phyloP scores from a whole-genome alignment of 192 early-diverging fungal species.

The Rhizophlyctis rosea region DNA sequence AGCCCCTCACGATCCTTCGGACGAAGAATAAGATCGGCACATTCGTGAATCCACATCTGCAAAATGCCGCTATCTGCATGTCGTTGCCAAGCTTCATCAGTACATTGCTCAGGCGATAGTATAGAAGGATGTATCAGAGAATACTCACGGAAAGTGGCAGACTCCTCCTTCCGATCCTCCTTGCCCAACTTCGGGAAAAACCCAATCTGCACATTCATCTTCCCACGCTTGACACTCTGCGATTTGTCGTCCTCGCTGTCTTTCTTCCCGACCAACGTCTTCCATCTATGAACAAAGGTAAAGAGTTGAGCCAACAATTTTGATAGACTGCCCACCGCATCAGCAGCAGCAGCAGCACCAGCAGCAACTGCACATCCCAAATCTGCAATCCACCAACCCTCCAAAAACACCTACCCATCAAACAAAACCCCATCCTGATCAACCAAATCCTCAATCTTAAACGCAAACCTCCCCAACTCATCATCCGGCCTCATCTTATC shows the following conservation, averaged over 20 bases:
- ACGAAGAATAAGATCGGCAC: conserved; percentile 21
- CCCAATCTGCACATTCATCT: conserved; percentile 22
- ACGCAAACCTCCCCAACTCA: conserved; percentile 18
- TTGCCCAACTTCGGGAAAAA: conserved; percentile 27
- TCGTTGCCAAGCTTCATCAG: no score
- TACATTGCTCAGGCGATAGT: no score
- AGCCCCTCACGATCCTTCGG: conserved; percentile 28
- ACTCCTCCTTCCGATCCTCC: conserved; percentile 1
- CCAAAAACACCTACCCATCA: conserved; percentile 13
- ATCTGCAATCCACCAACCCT: no score
- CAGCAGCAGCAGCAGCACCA: no score
- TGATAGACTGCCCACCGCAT: neutral
- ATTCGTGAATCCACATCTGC: conserved; percentile 21
- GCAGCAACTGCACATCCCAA: neutral
- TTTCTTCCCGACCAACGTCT: conserved; percentile 20
- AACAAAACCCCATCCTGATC: conserved; percentile 24
- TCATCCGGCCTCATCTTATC: conserved; percentile 22
- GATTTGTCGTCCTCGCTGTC: conserved; percentile 2
- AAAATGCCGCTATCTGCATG: conserved; percentile 10
- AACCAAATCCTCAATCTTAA: conserved; percentile 23
- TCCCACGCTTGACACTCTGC: neutral
- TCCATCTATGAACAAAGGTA: no score
- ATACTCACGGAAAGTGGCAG: conserved; percentile 18
- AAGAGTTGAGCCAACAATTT: neutral
- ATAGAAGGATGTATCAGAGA: neutral